phyloP scores from a whole-genome alignment of 2,329 filamentous ascomycete genomes.

The Dactylellina cionopaga region DNA sequence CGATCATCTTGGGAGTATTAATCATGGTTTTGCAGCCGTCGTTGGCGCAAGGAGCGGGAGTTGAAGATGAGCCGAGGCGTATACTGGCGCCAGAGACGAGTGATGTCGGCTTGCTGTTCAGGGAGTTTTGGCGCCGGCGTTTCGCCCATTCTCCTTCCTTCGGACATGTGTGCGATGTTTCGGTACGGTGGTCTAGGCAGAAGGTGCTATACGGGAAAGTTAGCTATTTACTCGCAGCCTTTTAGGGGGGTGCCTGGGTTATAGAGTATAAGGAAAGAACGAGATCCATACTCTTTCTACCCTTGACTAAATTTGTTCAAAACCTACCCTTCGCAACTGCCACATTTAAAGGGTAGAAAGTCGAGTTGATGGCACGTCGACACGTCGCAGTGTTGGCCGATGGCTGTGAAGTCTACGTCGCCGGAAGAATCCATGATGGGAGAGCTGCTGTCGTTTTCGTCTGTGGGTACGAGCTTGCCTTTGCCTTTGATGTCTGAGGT shows the following conservation, averaged over 20 bases:
- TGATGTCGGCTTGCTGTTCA: slow-evolving; percentile 55
- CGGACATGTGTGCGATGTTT: slow-evolving; percentile 78
- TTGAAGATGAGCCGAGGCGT: slow-evolving; percentile 66
- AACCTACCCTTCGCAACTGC: slow-evolving; percentile 75
- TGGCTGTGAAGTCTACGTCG: slow-evolving; percentile 83
- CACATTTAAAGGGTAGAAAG: slow-evolving; percentile 93
- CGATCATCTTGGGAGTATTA: slow-evolving; percentile 65
- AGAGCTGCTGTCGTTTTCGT: slow-evolving; percentile 50
- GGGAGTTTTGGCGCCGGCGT: slow-evolving; percentile 60
- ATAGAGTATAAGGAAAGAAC: too few relatives aligned
- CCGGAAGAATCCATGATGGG: slow-evolving; percentile 59
- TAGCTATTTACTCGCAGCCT: neutral
- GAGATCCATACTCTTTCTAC: slow-evolving; percentile 3
- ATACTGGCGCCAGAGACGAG: slow-evolving; percentile 61
- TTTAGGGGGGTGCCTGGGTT: neutral
- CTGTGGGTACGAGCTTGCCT: slow-evolving; percentile 47
- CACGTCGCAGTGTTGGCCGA: slow-evolving; percentile 91
- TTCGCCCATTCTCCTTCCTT: slow-evolving; percentile 72
- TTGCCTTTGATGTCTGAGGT: slow-evolving; percentile 49
- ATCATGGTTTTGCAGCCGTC: slow-evolving; percentile 66
- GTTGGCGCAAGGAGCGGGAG: slow-evolving; percentile 63
- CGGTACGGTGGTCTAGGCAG: slow-evolving; percentile 92
- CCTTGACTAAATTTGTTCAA: slow-evolving; percentile 42
- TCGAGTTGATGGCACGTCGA: slow-evolving; percentile 93
- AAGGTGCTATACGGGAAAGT: slow-evolving; percentile 70